phyloP scores from a whole-genome alignment of 2,329 filamentous ascomycete genomes.

The Tolypocladium paradoxum region DNA sequence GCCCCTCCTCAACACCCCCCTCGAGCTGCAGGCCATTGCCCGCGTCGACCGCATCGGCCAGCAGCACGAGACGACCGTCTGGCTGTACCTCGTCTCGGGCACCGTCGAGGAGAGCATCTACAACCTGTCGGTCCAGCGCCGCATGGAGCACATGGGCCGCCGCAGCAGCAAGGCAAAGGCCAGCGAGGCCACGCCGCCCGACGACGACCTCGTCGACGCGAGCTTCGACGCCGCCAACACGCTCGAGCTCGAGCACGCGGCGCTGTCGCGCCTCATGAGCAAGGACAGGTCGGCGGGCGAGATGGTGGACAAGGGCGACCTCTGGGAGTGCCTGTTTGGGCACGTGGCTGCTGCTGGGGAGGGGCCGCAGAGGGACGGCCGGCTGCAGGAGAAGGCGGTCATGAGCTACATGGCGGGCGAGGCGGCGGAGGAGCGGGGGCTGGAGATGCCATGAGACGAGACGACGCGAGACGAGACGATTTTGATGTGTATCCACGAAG shows the following conservation, averaged over 20 bases:
- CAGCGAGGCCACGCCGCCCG: conserved; percentile 18
- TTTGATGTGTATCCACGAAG: background rate
- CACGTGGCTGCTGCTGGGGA: conserved; percentile 26
- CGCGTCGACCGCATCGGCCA: conserved; percentile 94
- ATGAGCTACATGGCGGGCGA: conserved; percentile 33
- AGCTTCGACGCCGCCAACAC: conserved; percentile 76
- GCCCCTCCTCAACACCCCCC: conserved; percentile 81
- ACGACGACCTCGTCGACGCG: conserved; percentile 43
- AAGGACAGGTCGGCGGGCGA: conserved; percentile 66
- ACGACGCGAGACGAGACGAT: background rate
- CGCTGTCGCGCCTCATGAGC: conserved; percentile 58
- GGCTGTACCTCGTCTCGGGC: conserved; percentile 85
- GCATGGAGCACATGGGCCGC: conserved; percentile 63
- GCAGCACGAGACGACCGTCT: conserved; percentile 77
- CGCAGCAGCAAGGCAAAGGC: conserved; percentile 23
- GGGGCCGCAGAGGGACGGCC: conserved; percentile 11
- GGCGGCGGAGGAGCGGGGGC: conserved; percentile 28
- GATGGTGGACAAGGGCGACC: conserved; percentile 62
- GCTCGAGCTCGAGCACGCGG: conserved; percentile 65
- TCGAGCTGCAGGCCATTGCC: conserved; percentile 91
- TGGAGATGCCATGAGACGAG: background rate
- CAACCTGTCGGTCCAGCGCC: conserved; percentile 67
- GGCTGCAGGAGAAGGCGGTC: conserved; percentile 22
- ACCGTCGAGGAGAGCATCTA: conserved; percentile 92
- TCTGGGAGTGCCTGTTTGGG: conserved; percentile 87